phyloP scores from a whole-genome alignment of 2,329 filamentous ascomycete species.

The Nigrograna mackinnonii region DNA sequence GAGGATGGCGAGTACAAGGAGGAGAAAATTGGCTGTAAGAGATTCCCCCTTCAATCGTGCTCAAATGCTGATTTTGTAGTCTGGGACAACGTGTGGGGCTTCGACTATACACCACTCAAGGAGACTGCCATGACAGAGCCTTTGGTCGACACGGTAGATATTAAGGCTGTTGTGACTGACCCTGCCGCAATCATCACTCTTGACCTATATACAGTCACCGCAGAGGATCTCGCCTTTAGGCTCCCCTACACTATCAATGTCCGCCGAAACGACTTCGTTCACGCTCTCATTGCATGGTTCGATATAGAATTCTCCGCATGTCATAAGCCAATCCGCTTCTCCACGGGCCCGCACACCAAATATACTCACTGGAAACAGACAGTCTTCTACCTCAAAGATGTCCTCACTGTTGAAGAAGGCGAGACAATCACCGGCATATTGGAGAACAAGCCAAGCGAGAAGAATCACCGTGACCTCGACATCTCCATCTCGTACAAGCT shows the following conservation, averaged over 20 bases:
- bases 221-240: constrained; percentile 81
- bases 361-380: constrained; percentile 99
- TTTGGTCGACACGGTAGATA: constrained; percentile 94
- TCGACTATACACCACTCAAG: constrained; percentile 94
- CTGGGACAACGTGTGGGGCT: constrained; percentile 99
- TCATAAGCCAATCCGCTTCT: constrained; percentile 97
- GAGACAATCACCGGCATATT: constrained; percentile 77
- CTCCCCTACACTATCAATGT: constrained; percentile 75
- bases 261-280: constrained; percentile 90
- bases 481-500: constrained; percentile 85
- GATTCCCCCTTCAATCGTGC: neutral
- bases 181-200: constrained; percentile 82
- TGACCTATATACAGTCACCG: constrained; percentile 88
- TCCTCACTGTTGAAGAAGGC: constrained; percentile 86
- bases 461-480: constrained; percentile 94
- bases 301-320: constrained; percentile 98
- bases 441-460: constrained; percentile 84
- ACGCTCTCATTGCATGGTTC: constrained; percentile 97
- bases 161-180: constrained; percentile 96
- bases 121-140: constrained; percentile 91
- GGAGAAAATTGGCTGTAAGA: constrained; percentile 94
- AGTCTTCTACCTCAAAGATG: constrained; percentile 94
- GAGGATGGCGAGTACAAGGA: constrained; percentile 99
- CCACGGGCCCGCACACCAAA: constrained; percentile 95
- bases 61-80: constrained; percentile 57